Percentiles rank a stretch among this genome's conserved stretches.
Evolutionary conservation across 495 filamentous ascomycete genomes (phyloP).

Genomic region (Echria macrotheca): DNA sequence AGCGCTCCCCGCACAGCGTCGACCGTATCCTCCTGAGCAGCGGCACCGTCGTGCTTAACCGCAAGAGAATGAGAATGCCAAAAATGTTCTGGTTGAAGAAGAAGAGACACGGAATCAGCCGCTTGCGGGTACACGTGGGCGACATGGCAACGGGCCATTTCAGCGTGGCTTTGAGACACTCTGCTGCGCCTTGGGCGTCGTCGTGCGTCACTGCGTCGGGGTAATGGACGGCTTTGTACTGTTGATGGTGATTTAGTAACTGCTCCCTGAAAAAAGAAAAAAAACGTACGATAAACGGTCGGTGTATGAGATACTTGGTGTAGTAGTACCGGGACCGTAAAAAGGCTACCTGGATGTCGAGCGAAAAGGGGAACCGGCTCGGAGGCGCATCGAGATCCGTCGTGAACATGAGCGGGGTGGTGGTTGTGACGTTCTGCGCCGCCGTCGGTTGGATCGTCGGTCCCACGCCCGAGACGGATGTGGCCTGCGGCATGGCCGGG

Average conservation of each 20-base stretch:
- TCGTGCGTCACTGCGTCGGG: conserved; percentile 48
- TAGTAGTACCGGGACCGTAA: conserved; percentile 56
- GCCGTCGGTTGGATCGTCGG: neutral
- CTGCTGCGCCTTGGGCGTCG: conserved; percentile 45
- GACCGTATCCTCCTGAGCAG: conserved; percentile 41
- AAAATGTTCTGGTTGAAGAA: conserved; percentile 56
- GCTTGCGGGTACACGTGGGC: conserved; percentile 49
- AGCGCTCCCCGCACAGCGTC: conserved; percentile 39
- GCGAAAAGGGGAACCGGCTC: conserved; percentile 38
- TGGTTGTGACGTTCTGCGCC: neutral
- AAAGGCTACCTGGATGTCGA: conserved; percentile 51
- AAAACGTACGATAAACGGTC: conserved; percentile 54
- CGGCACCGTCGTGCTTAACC: conserved; percentile 44
- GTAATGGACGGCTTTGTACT: conserved; percentile 58
- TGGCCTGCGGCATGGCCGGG: conserved; percentile 2
- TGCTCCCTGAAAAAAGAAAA: too few species aligned
- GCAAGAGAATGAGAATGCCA: conserved; percentile 50
- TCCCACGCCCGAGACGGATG: too few species aligned
- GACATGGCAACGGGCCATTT: conserved; percentile 55
- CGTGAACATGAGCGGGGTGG: conserved; percentile 41
- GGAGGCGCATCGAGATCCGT: conserved; percentile 42
- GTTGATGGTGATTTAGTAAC: too few species aligned
- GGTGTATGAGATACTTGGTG: conserved; percentile 52
- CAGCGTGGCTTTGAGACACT: conserved; percentile 47
- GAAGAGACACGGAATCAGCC: conserved; percentile 52